Evolutionary conservation across 1,284 basidiomycete species (phyloP).

Genomic region (Salmacisia buchloeana): DNA sequence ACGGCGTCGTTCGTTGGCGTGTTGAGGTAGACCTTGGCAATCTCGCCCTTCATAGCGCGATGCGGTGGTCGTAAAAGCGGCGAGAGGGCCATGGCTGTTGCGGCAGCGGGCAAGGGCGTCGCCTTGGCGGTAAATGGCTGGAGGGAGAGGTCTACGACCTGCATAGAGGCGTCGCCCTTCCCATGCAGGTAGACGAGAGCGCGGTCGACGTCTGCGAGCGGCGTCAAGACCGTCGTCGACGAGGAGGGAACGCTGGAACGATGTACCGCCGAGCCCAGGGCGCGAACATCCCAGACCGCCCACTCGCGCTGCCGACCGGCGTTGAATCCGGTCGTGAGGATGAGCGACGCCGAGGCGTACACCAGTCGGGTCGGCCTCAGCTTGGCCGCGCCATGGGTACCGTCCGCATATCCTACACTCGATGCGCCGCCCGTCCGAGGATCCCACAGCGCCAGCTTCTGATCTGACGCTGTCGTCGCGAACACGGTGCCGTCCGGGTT

Average conservation of each 20-base stretch:
- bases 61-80: not conserved
- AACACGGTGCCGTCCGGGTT: not conserved
- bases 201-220: slow-evolving; percentile 8
- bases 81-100: not conserved
- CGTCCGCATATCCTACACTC: not conserved
- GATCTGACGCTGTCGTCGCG: not conserved
- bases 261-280: not conserved
- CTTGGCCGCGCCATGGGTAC: slow-evolving; percentile 7
- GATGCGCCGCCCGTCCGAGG: not conserved
- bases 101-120: not conserved
- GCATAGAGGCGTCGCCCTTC: slow-evolving; percentile 5
- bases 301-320: slow-evolving; percentile 9
- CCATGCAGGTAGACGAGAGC: slow-evolving; percentile 8
- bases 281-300: slow-evolving; percentile 9
- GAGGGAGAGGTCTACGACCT: not conserved
- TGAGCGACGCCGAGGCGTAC: not conserved
- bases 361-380: slow-evolving; percentile 4
- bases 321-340: slow-evolving; percentile 8
- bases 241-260: not conserved
- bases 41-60: slow-evolving; percentile 10
- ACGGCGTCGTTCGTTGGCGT: slow-evolving; percentile 6
- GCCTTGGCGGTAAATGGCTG: not conserved
- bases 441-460: not conserved
- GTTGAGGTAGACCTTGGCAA: not conserved
- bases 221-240: slow-evolving; percentile 2